Percentiles rank a stretch among this genome's conserved stretches.
Evolutionary conservation across 2,329 filamentous ascomycete genomes (phyloP).

Genomic region (Colletotrichum trifolii): DNA sequence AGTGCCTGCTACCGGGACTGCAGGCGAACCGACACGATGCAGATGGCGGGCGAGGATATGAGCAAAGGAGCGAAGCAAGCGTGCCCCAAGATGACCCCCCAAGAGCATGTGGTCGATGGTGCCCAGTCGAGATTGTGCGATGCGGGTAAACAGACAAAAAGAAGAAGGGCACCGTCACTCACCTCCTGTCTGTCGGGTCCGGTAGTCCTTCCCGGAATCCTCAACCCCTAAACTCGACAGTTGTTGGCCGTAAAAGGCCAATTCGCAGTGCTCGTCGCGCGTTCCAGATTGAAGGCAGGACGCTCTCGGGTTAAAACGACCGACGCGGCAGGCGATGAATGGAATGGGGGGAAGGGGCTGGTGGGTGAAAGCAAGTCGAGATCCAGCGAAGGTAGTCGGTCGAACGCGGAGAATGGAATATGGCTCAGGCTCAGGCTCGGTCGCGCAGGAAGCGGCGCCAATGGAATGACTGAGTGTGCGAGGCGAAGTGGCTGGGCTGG

Average conservation of each 20-base stretch:
- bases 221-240: constrained; percentile 42
- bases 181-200: constrained; percentile 35
- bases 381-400: constrained; percentile 32
- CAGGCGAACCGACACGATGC: constrained; percentile 19
- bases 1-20: constrained; percentile 16
- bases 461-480: constrained; percentile 34
- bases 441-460: constrained; percentile 37
- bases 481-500: constrained; percentile 33
- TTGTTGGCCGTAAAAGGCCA: constrained; percentile 42
- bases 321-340: constrained; percentile 33
- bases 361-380: constrained; percentile 18
- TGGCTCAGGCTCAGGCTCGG: constrained; percentile 36
- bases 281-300: constrained; percentile 31
- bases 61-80: constrained; percentile 1
- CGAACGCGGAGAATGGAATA: constrained; percentile 36
- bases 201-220: constrained; percentile 40
- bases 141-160: not conserved
- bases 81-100: not conserved
- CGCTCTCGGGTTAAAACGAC: constrained; percentile 20
- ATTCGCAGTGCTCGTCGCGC: constrained; percentile 33
- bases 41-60: constrained; percentile 18
- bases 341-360: constrained; percentile 26
- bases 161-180: constrained; percentile 28
- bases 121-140: not conserved
- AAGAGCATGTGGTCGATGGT: too few relatives aligned